Conservation (phyloP, 2,329 filamentous ascomycete genomes). For the Microdochium paspali region DNA sequence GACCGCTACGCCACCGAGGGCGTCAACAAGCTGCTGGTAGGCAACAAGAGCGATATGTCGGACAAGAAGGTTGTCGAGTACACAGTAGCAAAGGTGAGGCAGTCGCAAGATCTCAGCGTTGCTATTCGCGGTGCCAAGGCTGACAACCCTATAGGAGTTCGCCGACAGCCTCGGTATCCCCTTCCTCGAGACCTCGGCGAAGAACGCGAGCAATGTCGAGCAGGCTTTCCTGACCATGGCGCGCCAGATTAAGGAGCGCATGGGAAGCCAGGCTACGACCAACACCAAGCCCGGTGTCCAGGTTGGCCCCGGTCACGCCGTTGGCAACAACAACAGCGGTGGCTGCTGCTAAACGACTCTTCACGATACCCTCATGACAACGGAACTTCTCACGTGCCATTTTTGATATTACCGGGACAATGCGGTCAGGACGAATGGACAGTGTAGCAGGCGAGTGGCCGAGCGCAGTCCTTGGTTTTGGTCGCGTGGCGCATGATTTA, state of each 20-base stretch:
- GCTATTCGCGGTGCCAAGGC: too few relatives aligned
- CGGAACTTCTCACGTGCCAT: background rate
- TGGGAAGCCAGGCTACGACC: conserved; percentile 90
- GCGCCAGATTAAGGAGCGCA: conserved; percentile 98
- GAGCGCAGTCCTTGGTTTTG: background rate
- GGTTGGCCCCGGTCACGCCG: conserved; percentile 88
- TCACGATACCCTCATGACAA: conserved; percentile 6
- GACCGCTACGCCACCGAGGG: conserved; percentile 98
- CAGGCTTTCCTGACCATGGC: conserved; percentile 99
- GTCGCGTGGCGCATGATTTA: background rate
- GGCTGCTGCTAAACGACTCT: conserved; percentile 71
- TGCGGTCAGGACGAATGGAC: background rate
- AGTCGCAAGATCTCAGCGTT: too few relatives aligned
- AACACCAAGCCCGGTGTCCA: conserved; percentile 99
- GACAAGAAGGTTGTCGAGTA: conserved; percentile 99
- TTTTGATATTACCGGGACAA: background rate
- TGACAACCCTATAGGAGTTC: conserved; percentile 62
- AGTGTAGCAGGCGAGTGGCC: background rate
- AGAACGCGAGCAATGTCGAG: conserved; percentile 99
- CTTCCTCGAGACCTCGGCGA: conserved; percentile 98
- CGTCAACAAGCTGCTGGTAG: conserved; percentile 97
- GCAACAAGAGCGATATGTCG: conserved; percentile 99
- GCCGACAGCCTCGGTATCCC: conserved; percentile 97
- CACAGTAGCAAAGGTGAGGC: conserved; percentile 96
- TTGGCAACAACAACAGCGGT: conserved; percentile 75